Conservation (phyloP, 2,329 filamentous ascomycete genomes). For the Paecilomyces formosus region DNA sequence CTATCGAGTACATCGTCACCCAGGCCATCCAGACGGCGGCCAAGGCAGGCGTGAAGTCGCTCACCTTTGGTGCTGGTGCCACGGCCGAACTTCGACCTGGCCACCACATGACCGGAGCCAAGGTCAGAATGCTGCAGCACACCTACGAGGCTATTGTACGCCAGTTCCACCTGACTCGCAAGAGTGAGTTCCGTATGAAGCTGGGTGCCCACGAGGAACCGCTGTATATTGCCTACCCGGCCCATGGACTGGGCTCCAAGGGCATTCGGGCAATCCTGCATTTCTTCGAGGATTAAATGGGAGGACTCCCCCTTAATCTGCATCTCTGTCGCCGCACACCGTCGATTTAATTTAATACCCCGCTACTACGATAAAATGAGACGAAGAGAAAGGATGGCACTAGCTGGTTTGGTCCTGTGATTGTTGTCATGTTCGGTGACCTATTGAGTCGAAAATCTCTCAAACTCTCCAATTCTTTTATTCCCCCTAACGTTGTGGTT, state of each 20-base stretch:
- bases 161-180: conserved; percentile 73
- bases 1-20: conserved; percentile 76
- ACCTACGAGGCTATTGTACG: conserved; percentile 77
- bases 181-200: conserved; percentile 86
- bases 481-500: not conserved
- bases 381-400: not conserved
- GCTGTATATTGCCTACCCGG: conserved; percentile 84
- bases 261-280: conserved; percentile 80
- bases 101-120: conserved; percentile 71
- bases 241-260: conserved; percentile 71
- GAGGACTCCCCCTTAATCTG: not conserved
- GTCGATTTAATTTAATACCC: not conserved
- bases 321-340: not conserved
- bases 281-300: conserved; percentile 65
- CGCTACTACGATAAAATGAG: not conserved
- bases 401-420: not conserved
- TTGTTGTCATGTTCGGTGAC: not conserved
- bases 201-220: conserved; percentile 77
- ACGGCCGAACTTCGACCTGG: conserved; percentile 67
- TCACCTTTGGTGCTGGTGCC: conserved; percentile 85
- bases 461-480: not conserved
- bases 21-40: conserved; percentile 59
- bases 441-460: not conserved
- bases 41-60: conserved; percentile 52
- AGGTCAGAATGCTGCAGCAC: conserved; percentile 71